Conservation (phyloP, 202 grass and related monocot species). For the Eragrostis tef region DNA sequence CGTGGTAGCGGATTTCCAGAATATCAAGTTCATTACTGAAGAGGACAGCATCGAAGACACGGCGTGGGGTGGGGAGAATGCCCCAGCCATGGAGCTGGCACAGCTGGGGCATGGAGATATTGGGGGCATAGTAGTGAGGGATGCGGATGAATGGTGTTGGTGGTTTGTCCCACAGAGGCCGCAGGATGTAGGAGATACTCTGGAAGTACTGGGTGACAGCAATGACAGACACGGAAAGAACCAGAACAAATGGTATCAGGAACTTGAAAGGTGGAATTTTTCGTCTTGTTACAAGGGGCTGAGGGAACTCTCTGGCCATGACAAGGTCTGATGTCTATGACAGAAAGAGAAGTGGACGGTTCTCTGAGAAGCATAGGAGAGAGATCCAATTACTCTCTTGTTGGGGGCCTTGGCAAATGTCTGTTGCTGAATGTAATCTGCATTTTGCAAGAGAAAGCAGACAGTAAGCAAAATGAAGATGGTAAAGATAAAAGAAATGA, state of each 20-base stretch:
- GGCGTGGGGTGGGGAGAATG: conserved; percentile 64
- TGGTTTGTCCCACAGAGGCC: conserved; percentile 87
- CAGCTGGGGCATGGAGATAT: conserved; percentile 60
- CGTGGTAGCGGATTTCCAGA: conserved; percentile 82
- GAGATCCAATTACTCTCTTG: conserved; percentile 11
- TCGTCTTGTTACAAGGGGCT: conserved; percentile 36
- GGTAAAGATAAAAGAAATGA: background rate
- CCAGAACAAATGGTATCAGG: conserved; percentile 55
- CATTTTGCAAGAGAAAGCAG: conserved; percentile 34
- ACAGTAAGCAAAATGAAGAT: conserved; percentile 39
- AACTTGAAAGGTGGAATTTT: conserved; percentile 44
- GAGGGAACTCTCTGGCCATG: conserved; percentile 56
- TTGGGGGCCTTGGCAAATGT: background rate
- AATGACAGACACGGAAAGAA: conserved; percentile 55
- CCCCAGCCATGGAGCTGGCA: conserved; percentile 85
- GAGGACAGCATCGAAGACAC: conserved; percentile 77
- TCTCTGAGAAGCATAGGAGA: conserved; percentile 43
- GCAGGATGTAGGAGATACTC: conserved; percentile 79
- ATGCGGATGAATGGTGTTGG: conserved; percentile 75
- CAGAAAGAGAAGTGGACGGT: background rate
- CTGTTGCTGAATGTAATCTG: conserved; percentile 40
- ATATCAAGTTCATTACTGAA: conserved; percentile 93
- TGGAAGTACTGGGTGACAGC: conserved; percentile 53
- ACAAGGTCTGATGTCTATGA: conserved; percentile 37
- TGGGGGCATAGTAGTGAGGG: conserved; percentile 83